Evolutionary conservation across 768 basidiomycete species (phyloP).

Genomic region (Fomitopsis serialis): DNA sequence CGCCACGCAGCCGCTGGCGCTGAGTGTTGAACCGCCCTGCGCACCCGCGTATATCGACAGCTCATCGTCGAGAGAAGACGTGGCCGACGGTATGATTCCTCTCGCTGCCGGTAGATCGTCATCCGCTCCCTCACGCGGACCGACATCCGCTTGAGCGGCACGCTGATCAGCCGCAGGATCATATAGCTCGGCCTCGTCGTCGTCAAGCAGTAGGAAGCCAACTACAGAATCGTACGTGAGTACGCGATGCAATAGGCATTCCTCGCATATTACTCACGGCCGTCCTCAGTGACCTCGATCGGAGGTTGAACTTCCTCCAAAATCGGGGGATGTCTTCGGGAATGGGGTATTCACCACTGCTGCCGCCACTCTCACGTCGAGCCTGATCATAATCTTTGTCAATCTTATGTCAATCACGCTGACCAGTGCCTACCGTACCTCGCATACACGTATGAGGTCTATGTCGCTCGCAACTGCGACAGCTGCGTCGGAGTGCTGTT

Average conservation of each 20-base stretch:
- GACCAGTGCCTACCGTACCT: background rate
- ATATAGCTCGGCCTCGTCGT: no score
- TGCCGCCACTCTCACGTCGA: no score
- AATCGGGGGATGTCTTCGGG: slow-evolving; percentile 3
- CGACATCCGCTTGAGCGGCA: no score
- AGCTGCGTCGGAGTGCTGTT: slow-evolving; percentile 8
- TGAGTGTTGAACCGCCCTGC: no score
- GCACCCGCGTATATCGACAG: slow-evolving; percentile 2
- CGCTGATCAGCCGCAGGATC: background rate
- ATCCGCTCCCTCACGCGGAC: no score
- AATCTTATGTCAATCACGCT: no score
- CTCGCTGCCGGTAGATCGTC: no score
- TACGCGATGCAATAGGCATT: background rate
- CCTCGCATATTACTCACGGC: background rate
- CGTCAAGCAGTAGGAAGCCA: background rate
- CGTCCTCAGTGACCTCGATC: slow-evolving; percentile 10
- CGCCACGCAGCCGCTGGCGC: slow-evolving; percentile 7
- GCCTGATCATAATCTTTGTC: no score
- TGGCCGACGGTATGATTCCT: slow-evolving; percentile 20
- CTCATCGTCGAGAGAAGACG: slow-evolving; percentile 9
- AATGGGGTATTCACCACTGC: background rate
- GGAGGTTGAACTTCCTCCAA: background rate
- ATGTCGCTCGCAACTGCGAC: slow-evolving; percentile 9
- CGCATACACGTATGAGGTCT: slow-evolving; percentile 6
- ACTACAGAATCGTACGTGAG: background rate